phyloP scores from a whole-genome alignment of 768 basidiomycete species.

The Pleurotus platypus region DNA sequence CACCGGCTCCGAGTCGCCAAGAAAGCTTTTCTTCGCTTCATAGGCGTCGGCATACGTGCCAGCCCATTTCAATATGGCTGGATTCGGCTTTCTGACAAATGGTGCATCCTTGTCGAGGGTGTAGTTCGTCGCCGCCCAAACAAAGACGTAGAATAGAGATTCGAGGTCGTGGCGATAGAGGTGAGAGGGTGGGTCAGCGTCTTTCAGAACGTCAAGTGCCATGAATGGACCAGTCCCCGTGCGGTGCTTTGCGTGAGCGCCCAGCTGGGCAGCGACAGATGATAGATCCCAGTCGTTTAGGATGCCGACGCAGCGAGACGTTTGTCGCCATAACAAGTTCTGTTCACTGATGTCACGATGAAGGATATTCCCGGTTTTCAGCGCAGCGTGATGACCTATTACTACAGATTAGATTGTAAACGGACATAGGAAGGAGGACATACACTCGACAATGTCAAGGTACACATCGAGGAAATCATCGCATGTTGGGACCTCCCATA shows the following conservation, averaged over 20 bases:
- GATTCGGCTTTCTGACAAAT: too few relatives aligned
- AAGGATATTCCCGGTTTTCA: constrained; percentile 16
- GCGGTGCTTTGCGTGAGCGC: constrained; percentile 8
- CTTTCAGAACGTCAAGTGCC: constrained; percentile 19
- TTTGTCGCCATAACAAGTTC: constrained; percentile 23
- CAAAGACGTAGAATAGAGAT: constrained; percentile 21
- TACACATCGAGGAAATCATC: constrained; percentile 24
- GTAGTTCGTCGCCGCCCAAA: constrained; percentile 18
- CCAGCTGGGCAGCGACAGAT: constrained; percentile 1
- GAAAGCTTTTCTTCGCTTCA: too few relatives aligned
- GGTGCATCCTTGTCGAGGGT: constrained; percentile 5
- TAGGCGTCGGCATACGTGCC: too few relatives aligned
- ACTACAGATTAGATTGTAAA: background rate
- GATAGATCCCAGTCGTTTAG: constrained; percentile 26
- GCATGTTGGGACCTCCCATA: constrained; percentile 17
- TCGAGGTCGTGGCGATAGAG: constrained; percentile 24
- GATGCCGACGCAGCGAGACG: constrained; percentile 15
- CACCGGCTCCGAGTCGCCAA: too few relatives aligned
- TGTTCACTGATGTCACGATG: constrained; percentile 27
- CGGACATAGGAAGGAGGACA: constrained; percentile 1
- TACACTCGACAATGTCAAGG: constrained; percentile 27
- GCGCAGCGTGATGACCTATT: constrained; percentile 22
- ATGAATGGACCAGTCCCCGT: constrained; percentile 27
- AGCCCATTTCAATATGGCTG: too few relatives aligned
- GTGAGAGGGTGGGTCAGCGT: constrained; percentile 11